Conservation (phyloP, 352 stramenopile species). For the Phytophthora sansomeana region DNA sequence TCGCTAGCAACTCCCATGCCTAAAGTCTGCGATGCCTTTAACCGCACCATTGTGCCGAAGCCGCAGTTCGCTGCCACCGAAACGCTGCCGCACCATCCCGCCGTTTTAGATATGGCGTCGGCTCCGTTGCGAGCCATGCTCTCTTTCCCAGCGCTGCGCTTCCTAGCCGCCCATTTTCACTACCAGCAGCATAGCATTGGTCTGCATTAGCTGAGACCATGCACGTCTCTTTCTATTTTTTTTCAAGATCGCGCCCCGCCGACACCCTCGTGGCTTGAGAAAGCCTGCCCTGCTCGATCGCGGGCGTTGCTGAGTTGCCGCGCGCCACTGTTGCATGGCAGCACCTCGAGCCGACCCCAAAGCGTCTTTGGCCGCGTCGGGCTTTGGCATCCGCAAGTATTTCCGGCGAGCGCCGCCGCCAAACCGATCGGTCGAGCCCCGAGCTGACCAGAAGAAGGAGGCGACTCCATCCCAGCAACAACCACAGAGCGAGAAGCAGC, state of each 20-base stretch:
- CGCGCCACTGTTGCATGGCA: slow-evolving; percentile 17
- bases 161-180: too few species aligned
- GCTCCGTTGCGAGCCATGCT: background rate
- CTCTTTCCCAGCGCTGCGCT: too few species aligned
- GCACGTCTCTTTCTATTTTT: slow-evolving; percentile 31
- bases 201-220: background rate
- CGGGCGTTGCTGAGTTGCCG: slow-evolving; percentile 9
- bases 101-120: background rate
- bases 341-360: background rate
- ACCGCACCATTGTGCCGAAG: too few species aligned
- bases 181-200: too few species aligned
- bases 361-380: slow-evolving; percentile 23
- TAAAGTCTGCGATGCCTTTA: too few species aligned
- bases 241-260: slow-evolving; percentile 21
- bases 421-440: slow-evolving; percentile 13
- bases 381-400: slow-evolving; percentile 41
- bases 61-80: too few species aligned
- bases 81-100: background rate
- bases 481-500: slow-evolving; percentile 15
- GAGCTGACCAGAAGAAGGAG: slow-evolving; percentile 3
- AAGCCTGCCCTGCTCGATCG: slow-evolving; percentile 13
- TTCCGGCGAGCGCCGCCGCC: slow-evolving; percentile 31
- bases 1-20: too few species aligned
- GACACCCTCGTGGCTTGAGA: slow-evolving; percentile 14
- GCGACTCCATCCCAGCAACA: background rate